These are phyloP conservation scores for Russula dissimulans DNA, from an alignment of 768 basidiomycete species.

Conservation along the genomic window DNA sequence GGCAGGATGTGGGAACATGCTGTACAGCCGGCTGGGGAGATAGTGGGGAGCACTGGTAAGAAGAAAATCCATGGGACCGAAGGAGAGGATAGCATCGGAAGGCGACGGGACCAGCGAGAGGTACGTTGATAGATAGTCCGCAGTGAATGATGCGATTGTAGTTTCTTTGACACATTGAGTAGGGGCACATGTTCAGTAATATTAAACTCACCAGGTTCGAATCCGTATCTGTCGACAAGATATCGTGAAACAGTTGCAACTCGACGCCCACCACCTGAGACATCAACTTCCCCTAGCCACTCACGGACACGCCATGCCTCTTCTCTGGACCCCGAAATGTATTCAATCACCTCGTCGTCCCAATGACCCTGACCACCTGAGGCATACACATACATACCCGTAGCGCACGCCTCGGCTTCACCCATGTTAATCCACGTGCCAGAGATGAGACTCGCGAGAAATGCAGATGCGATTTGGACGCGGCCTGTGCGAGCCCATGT, in stretches of 20 bases:
- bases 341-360: conserved; percentile 73
- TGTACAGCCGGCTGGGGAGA: conserved; percentile 65
- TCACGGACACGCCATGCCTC: conserved; percentile 63
- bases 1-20: conserved; percentile 70
- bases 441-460: conserved; percentile 58
- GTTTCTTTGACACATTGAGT: conserved; percentile 42
- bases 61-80: conserved; percentile 74
- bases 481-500: conserved; percentile 73
- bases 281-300: conserved; percentile 79
- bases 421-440: conserved; percentile 67
- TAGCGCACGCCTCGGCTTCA: conserved; percentile 69
- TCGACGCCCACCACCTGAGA: conserved; percentile 52
- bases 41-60: conserved; percentile 69
- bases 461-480: conserved; percentile 68
- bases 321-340: conserved; percentile 67
- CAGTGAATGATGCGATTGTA: conserved; percentile 65
- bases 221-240: conserved; percentile 71
- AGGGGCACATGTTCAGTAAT: background rate
- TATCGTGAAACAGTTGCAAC: conserved; percentile 63
- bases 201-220: conserved; percentile 50
- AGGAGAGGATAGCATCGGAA: conserved; percentile 67
- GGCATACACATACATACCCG: conserved; percentile 65
- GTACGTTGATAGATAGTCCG: conserved; percentile 68
- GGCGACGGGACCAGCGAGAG: conserved; percentile 65
- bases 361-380: conserved; percentile 44